Conservation (phyloP, 2,329 filamentous ascomycete species). For the Didymella keratinophila region DNA sequence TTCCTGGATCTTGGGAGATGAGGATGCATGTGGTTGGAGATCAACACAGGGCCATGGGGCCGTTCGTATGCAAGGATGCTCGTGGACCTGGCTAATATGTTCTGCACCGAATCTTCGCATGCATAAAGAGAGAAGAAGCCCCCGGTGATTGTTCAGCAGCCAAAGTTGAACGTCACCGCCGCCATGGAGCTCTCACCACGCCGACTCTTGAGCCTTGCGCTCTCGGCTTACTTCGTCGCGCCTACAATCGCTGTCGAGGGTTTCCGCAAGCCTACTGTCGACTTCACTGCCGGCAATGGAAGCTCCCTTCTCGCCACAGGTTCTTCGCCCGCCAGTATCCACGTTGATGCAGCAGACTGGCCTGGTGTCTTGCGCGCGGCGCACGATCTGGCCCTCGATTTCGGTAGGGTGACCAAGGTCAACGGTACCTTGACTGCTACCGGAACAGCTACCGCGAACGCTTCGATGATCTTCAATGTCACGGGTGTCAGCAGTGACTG, state of each 20-base stretch:
- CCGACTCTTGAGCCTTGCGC: slow-evolving; percentile 33
- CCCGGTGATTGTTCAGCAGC: slow-evolving; percentile 10
- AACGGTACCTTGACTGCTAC: slow-evolving; percentile 65
- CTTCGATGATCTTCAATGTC: slow-evolving; percentile 53
- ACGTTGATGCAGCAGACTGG: slow-evolving; percentile 61
- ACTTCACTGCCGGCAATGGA: slow-evolving; percentile 54
- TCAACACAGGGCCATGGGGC: slow-evolving; percentile 17
- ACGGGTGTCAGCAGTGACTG: slow-evolving; percentile 50
- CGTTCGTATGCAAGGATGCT: slow-evolving; percentile 7
- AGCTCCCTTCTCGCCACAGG: slow-evolving; percentile 42
- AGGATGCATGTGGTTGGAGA: slow-evolving; percentile 1
- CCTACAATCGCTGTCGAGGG: slow-evolving; percentile 42
- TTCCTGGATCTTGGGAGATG: slow-evolving; percentile 13
- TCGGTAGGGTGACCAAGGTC: slow-evolving; percentile 73
- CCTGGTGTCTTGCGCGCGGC: slow-evolving; percentile 74
- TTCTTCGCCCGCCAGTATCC: slow-evolving; percentile 40
- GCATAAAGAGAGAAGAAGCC: slow-evolving; percentile 12
- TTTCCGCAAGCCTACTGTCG: slow-evolving; percentile 60
- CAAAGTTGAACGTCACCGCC: slow-evolving; percentile 7
- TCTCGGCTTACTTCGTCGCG: slow-evolving; percentile 32
- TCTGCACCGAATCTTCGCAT: slow-evolving; percentile 10
- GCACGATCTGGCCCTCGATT: slow-evolving; percentile 71
- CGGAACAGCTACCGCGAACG: slow-evolving; percentile 60
- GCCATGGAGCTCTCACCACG: slow-evolving; percentile 44
- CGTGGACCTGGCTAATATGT: slow-evolving; percentile 16